A percentile compares a stretch with the other conserved stretches of the same genome.
Evolutionary conservation across 129 eudicot species (phyloP).

Genomic region (Tagetes erecta): DNA sequence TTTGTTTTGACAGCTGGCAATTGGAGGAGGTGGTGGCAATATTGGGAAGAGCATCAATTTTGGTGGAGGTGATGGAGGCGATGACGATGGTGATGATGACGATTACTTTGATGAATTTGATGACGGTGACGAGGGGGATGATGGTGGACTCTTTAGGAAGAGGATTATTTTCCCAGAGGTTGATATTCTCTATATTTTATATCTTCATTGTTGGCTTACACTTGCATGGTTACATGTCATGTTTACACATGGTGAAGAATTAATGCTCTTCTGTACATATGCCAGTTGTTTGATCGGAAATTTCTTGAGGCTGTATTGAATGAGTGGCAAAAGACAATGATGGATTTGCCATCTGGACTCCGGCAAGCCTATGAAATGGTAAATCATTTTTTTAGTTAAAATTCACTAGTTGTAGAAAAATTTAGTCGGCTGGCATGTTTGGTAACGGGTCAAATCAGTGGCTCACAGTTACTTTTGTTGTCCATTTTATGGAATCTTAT

Average conservation of each 20-base stretch:
- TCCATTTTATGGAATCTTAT: neutral
- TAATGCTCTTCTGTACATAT: slow-evolving; percentile 21
- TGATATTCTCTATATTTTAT: neutral
- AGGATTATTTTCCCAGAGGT: slow-evolving; percentile 82
- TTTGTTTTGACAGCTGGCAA: slow-evolving; percentile 51
- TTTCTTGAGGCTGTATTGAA: slow-evolving; percentile 87
- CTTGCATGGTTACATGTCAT: slow-evolving; percentile 5
- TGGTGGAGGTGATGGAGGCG: slow-evolving; percentile 99
- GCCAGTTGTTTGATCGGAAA: slow-evolving; percentile 83
- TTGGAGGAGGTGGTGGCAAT: slow-evolving; percentile 96
- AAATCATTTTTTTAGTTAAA: slow-evolving; percentile 11
- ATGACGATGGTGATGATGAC: slow-evolving; percentile 93
- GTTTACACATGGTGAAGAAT: neutral
- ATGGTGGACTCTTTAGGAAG: slow-evolving; percentile 89
- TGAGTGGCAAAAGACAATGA: slow-evolving; percentile 97
- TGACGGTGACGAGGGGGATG: slow-evolving; percentile 96
- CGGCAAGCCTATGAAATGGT: slow-evolving; percentile 99
- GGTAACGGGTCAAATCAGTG: neutral
- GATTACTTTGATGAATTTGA: slow-evolving; percentile 96
- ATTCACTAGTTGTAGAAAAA: neutral
- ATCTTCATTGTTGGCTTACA: neutral
- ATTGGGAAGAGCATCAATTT: slow-evolving; percentile 69
- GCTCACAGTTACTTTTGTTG: neutral
- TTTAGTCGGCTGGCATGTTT: neutral
- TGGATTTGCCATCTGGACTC: slow-evolving; percentile 95